Percentiles rank a stretch among this genome's conserved stretches.
Conservation (phyloP, 176 grass and related monocot genomes). For the Musa acuminata region DNA sequence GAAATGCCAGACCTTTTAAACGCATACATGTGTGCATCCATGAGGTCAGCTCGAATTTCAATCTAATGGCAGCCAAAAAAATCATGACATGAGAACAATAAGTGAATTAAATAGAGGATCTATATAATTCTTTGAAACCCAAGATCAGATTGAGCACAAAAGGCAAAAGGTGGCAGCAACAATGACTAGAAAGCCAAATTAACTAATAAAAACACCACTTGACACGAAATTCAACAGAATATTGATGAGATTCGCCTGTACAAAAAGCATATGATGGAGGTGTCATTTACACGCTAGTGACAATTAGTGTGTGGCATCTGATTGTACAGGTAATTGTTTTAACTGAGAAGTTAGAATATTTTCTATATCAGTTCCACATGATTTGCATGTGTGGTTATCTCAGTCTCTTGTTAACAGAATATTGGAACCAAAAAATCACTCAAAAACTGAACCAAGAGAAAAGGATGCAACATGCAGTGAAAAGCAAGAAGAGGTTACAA, state of each 20-base stretch:
- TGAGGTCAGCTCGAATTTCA: conserved; percentile 94
- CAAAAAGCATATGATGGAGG: too few species aligned
- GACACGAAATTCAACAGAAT: background rate
- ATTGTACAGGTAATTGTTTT: background rate
- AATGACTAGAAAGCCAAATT: background rate
- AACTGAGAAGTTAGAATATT: background rate
- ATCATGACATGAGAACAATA: background rate
- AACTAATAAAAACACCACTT: background rate
- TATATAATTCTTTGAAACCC: background rate
- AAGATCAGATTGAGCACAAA: background rate
- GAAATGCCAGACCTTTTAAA: conserved; percentile 67
- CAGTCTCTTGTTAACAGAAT: background rate
- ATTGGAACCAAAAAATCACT: too few species aligned
- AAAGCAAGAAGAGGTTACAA: background rate
- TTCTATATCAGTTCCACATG: background rate
- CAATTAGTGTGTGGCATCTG: background rate
- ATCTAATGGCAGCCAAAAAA: conserved; percentile 34
- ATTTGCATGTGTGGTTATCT: background rate
- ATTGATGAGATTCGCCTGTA: too few species aligned
- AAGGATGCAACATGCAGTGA: background rate
- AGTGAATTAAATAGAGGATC: background rate
- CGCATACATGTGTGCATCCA: conserved; percentile 98
- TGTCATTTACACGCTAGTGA: too few species aligned
- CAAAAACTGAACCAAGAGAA: background rate
- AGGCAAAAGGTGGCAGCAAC: background rate